Base-by-base conservation (phyloP, 352 stramenopile genomes). In the Globisporangium radiosum region DNA sequence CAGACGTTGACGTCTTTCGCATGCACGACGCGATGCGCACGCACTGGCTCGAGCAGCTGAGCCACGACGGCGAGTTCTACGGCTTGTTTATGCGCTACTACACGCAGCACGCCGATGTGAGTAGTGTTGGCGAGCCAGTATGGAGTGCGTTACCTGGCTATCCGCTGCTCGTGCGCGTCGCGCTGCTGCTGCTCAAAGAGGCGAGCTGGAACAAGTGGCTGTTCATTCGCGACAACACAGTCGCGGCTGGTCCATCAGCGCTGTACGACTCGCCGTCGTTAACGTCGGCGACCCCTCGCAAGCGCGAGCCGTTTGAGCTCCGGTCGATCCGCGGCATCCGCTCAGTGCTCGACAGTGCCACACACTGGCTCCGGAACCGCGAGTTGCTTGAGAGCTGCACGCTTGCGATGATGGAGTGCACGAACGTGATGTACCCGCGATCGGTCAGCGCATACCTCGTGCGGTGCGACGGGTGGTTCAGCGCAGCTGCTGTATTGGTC, bases 401-500 rank as follows among this genome's bases (percentile, higher is more conserved):
- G 40, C 57, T 90, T 17, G 82, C 80, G 37, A 63, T 88, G 57
- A 85, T 87, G 53, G 82, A 92, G 61, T 83, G 75, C 50, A 92
- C 80, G 6, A 92, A 90, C 59, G 71, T 88, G 7, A 60, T 87
- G 7, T 74, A 87, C 54, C 59, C 72, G 7, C 81, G 81, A 15
- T 90, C 80, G 9, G 76, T 92, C 39, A 71, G 76, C 38, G 64
- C 76, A 4, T 89, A 78, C 40, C 64, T 92, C 17, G 69, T 66
- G 2, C 69, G 70, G 15, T 71, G 90, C n/a, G 82, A 90, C 51
- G 75, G 85, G 57, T 92, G 82, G 82, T 85, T 91, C 38, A 73
- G 65, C 19, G 71, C 68, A 5, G 69, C 71, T 1, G 73, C 76
- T 4, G 43, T 62, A 2, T 51, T 47, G 43, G 54, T 66, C 33